These are phyloP conservation scores for Penicillium sp. DNA, from an alignment of 2,329 filamentous ascomycete species.

Conservation along the genomic window DNA sequence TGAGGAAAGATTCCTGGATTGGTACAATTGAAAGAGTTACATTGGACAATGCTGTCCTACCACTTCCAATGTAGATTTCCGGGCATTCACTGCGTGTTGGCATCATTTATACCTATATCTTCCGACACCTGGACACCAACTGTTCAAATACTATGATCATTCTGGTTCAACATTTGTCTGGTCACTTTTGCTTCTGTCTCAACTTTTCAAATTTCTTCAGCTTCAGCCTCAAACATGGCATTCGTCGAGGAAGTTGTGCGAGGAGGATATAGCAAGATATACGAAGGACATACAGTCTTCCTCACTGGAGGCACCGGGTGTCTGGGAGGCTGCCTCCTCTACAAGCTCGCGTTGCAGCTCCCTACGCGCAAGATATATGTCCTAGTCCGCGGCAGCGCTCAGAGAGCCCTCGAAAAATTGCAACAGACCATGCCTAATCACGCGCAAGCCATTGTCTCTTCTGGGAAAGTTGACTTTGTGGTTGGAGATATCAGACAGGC, in stretches of 20 bases:
- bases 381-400: constrained; percentile 26
- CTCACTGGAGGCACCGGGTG: constrained; percentile 35
- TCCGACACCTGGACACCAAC: not conserved
- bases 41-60: constrained; percentile 4
- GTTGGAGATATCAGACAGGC: constrained; percentile 29
- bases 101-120: not conserved
- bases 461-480: constrained; percentile 31
- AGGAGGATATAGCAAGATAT: constrained; percentile 28
- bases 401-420: constrained; percentile 31
- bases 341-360: constrained; percentile 35
- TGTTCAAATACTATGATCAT: not conserved
- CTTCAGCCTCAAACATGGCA: constrained; percentile 4
- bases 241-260: constrained; percentile 21
- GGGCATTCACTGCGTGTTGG: not conserved
- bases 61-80: not conserved
- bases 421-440: constrained; percentile 32
- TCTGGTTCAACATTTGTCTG: not conserved
- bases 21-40: constrained; percentile 4
- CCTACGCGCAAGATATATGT: constrained; percentile 35
- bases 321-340: constrained; percentile 35
- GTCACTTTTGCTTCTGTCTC: not conserved
- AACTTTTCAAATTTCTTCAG: constrained; percentile 9
- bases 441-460: constrained; percentile 24
- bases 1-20: not conserved
- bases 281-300: constrained; percentile 30